Percentiles rank a stretch among this genome's conserved stretches.
Conservation (phyloP, 2,329 filamentous ascomycete genomes). For the Venturia effusa region DNA sequence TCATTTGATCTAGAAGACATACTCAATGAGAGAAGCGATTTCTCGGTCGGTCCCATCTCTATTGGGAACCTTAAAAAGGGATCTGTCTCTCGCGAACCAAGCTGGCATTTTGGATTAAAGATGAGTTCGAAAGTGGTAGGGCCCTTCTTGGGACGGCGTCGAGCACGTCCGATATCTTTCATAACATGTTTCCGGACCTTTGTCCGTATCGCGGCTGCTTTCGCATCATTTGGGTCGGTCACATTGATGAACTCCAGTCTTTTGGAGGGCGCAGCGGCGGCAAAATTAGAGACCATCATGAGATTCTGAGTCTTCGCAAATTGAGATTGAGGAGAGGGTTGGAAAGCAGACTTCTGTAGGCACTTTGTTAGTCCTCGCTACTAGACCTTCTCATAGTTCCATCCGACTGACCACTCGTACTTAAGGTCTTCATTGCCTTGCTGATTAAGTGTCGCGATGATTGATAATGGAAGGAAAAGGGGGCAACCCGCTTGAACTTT, state of each 20-base stretch:
- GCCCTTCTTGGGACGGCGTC: neutral
- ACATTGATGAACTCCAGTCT: neutral
- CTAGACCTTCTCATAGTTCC: neutral
- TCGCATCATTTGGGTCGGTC: neutral
- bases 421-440: neutral
- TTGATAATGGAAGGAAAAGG: neutral
- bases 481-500: neutral
- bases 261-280: neutral
- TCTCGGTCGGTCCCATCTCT: neutral
- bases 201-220: slow-evolving; percentile 1
- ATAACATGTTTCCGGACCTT: slow-evolving; percentile 4
- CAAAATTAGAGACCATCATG: neutral
- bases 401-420: neutral
- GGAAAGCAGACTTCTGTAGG: neutral
- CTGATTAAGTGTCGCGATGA: neutral
- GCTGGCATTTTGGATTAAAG: neutral
- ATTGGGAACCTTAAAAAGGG: neutral
- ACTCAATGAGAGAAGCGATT: neutral
- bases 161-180: slow-evolving; percentile 6
- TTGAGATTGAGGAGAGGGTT: neutral
- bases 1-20: neutral
- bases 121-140: neutral
- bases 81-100: neutral
- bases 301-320: neutral
- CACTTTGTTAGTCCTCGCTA: neutral